Conservation (phyloP, 208 protist species). For the Leishmania braziliensis region DNA sequence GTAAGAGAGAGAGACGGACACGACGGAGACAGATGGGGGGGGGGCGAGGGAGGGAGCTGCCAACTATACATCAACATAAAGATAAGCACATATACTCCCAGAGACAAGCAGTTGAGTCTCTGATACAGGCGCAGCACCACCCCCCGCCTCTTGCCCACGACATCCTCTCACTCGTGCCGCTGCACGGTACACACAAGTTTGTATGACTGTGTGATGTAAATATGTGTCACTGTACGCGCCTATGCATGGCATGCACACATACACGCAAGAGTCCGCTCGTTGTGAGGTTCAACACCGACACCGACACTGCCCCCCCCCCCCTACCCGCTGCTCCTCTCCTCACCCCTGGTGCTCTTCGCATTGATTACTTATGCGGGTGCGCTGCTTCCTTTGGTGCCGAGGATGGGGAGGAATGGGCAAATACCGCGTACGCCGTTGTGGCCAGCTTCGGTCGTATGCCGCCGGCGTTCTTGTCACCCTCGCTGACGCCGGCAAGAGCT, state of each 20-base stretch:
- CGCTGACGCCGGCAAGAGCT: not conserved
- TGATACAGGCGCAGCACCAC: not conserved
- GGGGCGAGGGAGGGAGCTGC: not conserved
- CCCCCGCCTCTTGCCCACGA: not conserved
- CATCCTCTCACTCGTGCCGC: not conserved
- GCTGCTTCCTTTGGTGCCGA: constrained; percentile 22
- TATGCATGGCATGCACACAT: not conserved
- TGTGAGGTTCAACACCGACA: not conserved
- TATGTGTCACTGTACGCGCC: not conserved
- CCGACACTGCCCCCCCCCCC: not conserved
- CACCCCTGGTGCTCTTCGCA: no score
- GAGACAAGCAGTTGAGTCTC: not conserved
- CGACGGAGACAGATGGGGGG: not conserved
- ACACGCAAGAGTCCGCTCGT: not conserved
- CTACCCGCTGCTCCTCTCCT: not conserved
- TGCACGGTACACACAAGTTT: not conserved
- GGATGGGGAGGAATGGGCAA: constrained; percentile 6
- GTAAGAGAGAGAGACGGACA: not conserved
- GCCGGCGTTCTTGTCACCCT: not conserved
- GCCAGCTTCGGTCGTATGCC: not conserved
- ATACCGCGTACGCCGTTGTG: constrained; percentile 16
- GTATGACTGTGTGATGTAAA: not conserved
- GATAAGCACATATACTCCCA: not conserved
- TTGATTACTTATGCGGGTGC: constrained; percentile 5
- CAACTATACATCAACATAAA: not conserved